Evolutionary conservation across 306 rosid species (phyloP).

Genomic region (Clitoria ternatea): DNA sequence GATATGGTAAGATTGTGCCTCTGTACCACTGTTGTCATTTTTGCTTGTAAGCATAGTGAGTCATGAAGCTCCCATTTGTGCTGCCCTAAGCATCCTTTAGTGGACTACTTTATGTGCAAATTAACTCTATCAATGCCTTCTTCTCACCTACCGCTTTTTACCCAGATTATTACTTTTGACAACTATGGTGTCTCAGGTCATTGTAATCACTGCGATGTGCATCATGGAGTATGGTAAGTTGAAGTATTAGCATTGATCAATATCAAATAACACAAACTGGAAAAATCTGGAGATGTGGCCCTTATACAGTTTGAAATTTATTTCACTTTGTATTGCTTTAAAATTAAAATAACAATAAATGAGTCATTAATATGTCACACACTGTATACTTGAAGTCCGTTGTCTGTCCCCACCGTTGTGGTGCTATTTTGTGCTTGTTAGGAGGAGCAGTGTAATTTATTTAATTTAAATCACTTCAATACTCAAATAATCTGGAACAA

Average conservation of each 20-base stretch:
- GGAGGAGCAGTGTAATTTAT: background rate
- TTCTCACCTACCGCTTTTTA: conserved; percentile 18
- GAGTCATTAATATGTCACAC: background rate
- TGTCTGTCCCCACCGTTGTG: background rate
- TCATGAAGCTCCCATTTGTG: background rate
- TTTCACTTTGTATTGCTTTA: conserved; percentile 5
- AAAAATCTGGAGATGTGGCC: background rate
- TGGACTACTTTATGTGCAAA: background rate
- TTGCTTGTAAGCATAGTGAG: background rate
- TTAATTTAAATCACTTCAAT: background rate
- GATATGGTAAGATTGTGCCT: conserved; percentile 52
- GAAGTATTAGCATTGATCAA: conserved; percentile 17
- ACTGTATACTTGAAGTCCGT: background rate
- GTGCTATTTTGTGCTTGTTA: conserved; percentile 7
- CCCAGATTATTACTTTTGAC: conserved; percentile 83
- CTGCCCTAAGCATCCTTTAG: conserved; percentile 20
- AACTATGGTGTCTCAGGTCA: conserved; percentile 86
- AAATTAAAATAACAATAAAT: background rate
- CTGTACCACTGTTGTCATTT: background rate
- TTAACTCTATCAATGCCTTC: background rate
- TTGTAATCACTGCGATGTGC: conserved; percentile 83
- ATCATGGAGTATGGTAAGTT: conserved; percentile 68
- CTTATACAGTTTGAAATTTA: conserved; percentile 1
- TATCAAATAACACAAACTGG: background rate
- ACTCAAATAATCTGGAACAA: background rate